Percentiles rank a stretch among this genome's conserved stretches.
phyloP scores from a whole-genome alignment of 2,329 filamentous ascomycete genomes.

The Trichoderma sp. region DNA sequence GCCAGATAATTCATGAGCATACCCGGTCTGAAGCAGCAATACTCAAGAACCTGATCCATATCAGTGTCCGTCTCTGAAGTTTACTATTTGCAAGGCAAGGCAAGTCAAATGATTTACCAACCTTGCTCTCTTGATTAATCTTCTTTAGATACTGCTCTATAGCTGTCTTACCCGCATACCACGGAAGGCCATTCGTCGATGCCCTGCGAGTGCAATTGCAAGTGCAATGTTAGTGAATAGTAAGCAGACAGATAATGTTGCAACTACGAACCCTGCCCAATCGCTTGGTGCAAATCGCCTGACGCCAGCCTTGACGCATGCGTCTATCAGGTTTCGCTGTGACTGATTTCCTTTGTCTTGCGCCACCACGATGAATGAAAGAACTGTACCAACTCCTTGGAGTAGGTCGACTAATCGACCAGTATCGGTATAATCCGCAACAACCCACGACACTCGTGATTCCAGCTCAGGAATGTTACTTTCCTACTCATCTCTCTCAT shows the following conservation, averaged over 20 bases:
- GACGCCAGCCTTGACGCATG: constrained; percentile 55
- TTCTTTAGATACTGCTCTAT: constrained; percentile 48
- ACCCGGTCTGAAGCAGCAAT: constrained; percentile 53
- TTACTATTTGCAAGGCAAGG: too few relatives aligned
- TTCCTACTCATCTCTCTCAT: background rate
- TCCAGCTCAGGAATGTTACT: background rate
- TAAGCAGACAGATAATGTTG: background rate
- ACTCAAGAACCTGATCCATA: constrained; percentile 44
- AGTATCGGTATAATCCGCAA: constrained; percentile 43
- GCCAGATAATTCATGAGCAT: constrained; percentile 54
- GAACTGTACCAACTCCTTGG: constrained; percentile 48
- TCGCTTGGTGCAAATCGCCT: constrained; percentile 62
- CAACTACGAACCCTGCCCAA: background rate
- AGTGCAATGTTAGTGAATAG: background rate
- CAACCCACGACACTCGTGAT: constrained; percentile 38
- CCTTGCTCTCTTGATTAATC: constrained; percentile 38
- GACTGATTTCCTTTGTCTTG: constrained; percentile 35
- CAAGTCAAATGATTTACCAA: background rate
- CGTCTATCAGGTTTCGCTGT: constrained; percentile 49
- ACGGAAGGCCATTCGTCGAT: constrained; percentile 38
- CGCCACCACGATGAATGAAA: constrained; percentile 47
- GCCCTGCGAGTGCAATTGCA: background rate
- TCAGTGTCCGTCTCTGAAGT: background rate
- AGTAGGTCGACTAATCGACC: constrained; percentile 38
- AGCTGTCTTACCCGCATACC: constrained; percentile 50